These are phyloP conservation scores for Agarophyton chilense DNA, from an alignment of 23 red algal genomes.

Conservation along the genomic window DNA sequence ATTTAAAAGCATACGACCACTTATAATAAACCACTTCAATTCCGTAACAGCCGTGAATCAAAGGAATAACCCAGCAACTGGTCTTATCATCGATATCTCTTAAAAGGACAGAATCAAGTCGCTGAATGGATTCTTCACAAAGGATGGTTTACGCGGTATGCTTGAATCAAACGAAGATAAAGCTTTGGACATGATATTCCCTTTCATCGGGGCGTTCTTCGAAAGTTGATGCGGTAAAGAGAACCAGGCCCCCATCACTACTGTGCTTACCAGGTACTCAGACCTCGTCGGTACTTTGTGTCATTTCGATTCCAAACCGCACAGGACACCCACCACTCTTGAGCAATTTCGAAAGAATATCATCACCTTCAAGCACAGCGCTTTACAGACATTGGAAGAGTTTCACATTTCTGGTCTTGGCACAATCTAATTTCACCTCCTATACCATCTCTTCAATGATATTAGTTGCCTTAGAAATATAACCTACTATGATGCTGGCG, in stretches of 20 bases:
- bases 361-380: slow-evolving; percentile 5
- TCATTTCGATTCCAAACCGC: not conserved
- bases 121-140: not conserved
- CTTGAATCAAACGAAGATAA: slow-evolving; percentile 28
- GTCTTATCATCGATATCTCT: not conserved
- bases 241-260: slow-evolving; percentile 10
- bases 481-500: slow-evolving; percentile 25
- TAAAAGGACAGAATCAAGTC: not conserved
- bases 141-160: too few relatives aligned
- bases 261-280: slow-evolving; percentile 14
- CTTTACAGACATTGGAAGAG: not conserved
- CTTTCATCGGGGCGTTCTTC: slow-evolving; percentile 25
- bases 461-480: not conserved
- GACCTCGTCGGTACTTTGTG: slow-evolving; percentile 1
- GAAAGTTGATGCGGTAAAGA: slow-evolving; percentile 22
- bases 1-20: not conserved
- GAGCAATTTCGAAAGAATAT: not conserved
- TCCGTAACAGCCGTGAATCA: not conserved
- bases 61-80: not conserved
- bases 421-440: slow-evolving; percentile 42
- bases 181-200: slow-evolving; percentile 52
- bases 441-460: slow-evolving; percentile 17
- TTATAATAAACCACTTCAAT: not conserved
- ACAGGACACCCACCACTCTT: not conserved
- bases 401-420: not conserved